These are phyloP conservation scores for Panaeolus papilionaceus DNA, from an alignment of 768 basidiomycete species.

Conservation along the genomic window DNA sequence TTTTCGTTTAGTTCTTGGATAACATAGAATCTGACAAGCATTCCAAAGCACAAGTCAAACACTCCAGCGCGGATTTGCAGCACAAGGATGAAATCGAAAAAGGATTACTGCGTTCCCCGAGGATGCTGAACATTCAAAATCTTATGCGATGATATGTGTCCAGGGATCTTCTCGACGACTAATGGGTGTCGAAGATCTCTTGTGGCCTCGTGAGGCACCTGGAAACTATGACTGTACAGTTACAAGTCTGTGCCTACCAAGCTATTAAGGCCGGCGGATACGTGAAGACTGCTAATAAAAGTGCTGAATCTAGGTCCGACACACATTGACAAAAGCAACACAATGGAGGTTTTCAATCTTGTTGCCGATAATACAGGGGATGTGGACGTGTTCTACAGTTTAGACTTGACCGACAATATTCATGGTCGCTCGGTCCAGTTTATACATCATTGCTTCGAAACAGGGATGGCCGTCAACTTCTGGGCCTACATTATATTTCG, in stretches of 20 bases:
- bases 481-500: neutral
- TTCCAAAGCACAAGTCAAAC: no score
- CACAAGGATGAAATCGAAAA: neutral
- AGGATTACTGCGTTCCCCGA: neutral
- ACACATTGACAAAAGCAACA: neutral
- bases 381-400: neutral
- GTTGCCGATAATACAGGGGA: neutral
- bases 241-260: no score
- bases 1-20: no score
- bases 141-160: neutral
- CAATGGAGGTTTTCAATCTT: neutral
- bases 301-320: neutral
- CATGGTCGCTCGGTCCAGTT: neutral
- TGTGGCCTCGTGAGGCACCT: neutral
- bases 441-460: neutral
- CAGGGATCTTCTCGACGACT: neutral
- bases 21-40: no score
- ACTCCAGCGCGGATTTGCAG: no score
- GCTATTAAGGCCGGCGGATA: no score
- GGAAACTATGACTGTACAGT: neutral
- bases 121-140: neutral
- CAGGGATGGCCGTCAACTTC: neutral
- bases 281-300: neutral
- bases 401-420: neutral
- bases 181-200: neutral